Conservation (phyloP, 2,329 filamentous ascomycete species). For the Exophiala bonariae region DNA sequence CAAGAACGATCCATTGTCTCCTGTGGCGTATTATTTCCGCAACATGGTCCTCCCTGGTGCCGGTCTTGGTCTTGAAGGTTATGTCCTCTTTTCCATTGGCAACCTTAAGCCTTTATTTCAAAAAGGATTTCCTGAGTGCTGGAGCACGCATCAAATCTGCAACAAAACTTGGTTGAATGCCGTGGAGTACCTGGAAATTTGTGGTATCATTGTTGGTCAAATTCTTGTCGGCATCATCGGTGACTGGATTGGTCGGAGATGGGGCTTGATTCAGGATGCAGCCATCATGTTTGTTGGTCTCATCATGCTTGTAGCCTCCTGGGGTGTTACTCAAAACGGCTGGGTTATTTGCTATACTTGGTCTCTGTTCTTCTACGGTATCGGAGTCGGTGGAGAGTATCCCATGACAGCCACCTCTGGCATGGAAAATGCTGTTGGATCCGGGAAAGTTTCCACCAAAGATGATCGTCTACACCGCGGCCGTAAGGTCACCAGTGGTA, state of each 20-base stretch:
- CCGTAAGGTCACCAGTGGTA: slow-evolving; percentile 78
- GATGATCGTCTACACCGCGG: slow-evolving; percentile 94
- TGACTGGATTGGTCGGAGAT: slow-evolving; percentile 83
- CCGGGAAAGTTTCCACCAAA: slow-evolving; percentile 83
- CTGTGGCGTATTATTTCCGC: slow-evolving; percentile 81
- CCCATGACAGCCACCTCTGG: slow-evolving; percentile 95
- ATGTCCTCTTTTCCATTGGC: slow-evolving; percentile 95
- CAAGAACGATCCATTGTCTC: slow-evolving; percentile 81
- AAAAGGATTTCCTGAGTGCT: slow-evolving; percentile 75
- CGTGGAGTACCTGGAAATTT: slow-evolving; percentile 88
- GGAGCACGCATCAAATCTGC: slow-evolving; percentile 68
- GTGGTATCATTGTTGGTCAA: slow-evolving; percentile 93
- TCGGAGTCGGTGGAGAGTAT: slow-evolving; percentile 61
- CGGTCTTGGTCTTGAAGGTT: slow-evolving; percentile 88
- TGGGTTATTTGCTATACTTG: slow-evolving; percentile 98
- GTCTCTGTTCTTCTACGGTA: slow-evolving; percentile 88
- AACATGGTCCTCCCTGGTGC: slow-evolving; percentile 92
- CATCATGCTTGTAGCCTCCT: slow-evolving; percentile 85
- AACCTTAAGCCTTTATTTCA: slow-evolving; percentile 83
- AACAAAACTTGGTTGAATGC: slow-evolving; percentile 76
- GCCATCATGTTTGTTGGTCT: slow-evolving; percentile 92
- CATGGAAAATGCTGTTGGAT: slow-evolving; percentile 86
- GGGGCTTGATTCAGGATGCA: slow-evolving; percentile 94
- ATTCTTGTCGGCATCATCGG: slow-evolving; percentile 79
- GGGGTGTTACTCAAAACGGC: slow-evolving; percentile 82